phyloP scores from a whole-genome alignment of 495 filamentous ascomycete species.

The Hamigera avellanea region DNA sequence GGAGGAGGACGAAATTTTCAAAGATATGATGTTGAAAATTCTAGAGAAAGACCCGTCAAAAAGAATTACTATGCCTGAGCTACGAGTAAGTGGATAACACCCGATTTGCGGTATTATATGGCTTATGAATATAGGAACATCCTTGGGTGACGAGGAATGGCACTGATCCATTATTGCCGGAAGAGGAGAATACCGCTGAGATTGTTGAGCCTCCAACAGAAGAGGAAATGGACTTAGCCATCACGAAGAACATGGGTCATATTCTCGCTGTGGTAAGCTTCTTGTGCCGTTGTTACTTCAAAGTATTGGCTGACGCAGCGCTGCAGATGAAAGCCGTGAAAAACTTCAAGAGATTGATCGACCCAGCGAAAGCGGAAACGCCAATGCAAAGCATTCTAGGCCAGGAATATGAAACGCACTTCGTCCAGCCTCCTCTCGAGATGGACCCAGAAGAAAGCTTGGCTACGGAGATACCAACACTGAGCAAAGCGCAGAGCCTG shows the following conservation, averaged over 20 bases:
- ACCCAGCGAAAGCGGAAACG: constrained; percentile 31
- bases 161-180: constrained; percentile 65
- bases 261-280: constrained; percentile 69
- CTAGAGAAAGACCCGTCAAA: constrained; percentile 68
- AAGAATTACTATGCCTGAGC: constrained; percentile 67
- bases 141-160: constrained; percentile 87
- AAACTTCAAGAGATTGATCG: constrained; percentile 62
- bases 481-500: constrained; percentile 31
- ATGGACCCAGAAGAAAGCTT: constrained; percentile 38
- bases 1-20: constrained; percentile 45
- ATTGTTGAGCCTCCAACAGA: constrained; percentile 71
- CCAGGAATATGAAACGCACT: constrained; percentile 34
- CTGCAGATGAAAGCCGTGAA: constrained; percentile 83
- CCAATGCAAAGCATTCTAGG: constrained; percentile 47
- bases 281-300: constrained; percentile 1
- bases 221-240: constrained; percentile 80
- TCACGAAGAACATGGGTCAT: constrained; percentile 76
- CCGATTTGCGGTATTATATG: constrained; percentile 1
- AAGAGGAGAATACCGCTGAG: constrained; percentile 77
- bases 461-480: constrained; percentile 9
- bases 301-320: constrained; percentile 6
- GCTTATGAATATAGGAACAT: constrained; percentile 51
- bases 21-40: constrained; percentile 54
- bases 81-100: constrained; percentile 52
- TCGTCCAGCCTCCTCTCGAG: constrained; percentile 45